Conservation (phyloP, 139 green algal species). For the Chlamydomonas sp. region DNA sequence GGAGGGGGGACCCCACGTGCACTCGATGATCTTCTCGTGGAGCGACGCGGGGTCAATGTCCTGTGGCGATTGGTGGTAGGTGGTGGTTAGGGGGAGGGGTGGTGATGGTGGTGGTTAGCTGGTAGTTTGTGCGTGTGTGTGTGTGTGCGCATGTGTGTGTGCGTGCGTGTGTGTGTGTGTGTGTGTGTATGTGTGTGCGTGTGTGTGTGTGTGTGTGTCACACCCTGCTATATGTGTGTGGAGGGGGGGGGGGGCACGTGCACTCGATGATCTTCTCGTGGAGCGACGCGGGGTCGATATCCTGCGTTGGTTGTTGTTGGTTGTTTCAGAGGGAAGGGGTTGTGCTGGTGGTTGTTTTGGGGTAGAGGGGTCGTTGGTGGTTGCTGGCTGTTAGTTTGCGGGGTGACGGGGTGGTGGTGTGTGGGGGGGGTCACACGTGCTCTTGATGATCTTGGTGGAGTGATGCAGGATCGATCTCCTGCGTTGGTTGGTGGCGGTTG, state of each 20-base stretch:
- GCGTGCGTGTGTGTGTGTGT: constrained; percentile 7
- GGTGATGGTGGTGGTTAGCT: background rate
- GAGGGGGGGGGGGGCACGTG: background rate
- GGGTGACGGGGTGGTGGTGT: too few relatives aligned
- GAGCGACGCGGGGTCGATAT: too few relatives aligned
- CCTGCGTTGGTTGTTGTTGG: too few relatives aligned
- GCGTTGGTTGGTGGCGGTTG: too few relatives aligned
- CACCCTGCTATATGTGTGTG: background rate
- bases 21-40: constrained; percentile 12
- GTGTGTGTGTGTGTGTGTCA: constrained; percentile 10
- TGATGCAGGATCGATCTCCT: background rate
- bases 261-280: constrained; percentile 42
- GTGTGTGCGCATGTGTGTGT: background rate
- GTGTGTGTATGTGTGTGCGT: constrained; percentile 7
- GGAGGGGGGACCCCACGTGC: background rate
- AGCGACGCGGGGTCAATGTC: background rate
- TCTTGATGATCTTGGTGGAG: constrained; percentile 11
- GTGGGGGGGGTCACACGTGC: background rate
- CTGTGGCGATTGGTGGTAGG: too few relatives aligned
- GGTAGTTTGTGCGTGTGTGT: background rate
- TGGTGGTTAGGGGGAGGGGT: background rate
- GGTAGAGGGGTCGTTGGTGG: too few relatives aligned
- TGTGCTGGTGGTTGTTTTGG: too few relatives aligned
- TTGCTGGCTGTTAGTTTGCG: background rate
- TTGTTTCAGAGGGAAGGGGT: background rate